phyloP scores from a whole-genome alignment of 805 yeast species.

The Peterozyma toletana region DNA sequence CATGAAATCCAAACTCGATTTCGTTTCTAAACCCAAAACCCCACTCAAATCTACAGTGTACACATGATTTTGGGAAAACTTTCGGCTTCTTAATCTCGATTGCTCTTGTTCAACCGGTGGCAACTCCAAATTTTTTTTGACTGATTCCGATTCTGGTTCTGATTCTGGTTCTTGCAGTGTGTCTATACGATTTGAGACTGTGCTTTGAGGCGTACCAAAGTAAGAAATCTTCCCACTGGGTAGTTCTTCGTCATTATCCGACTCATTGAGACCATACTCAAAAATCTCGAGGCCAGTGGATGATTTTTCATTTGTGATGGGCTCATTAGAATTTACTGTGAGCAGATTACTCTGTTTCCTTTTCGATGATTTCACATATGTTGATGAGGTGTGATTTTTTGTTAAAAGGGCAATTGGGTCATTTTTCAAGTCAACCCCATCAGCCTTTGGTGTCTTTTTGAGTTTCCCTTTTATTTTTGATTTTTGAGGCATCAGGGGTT shows the following conservation, averaged over 20 bases:
- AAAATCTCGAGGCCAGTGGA: no score
- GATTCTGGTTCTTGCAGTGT: neutral
- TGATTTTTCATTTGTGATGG: no score
- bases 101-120: neutral
- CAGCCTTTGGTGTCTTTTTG: no score
- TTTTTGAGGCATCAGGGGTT: no score
- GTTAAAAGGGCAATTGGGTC: no score
- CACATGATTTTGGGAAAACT: constrained; percentile 25
- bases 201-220: neutral
- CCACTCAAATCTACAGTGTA: constrained; percentile 26
- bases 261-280: neutral
- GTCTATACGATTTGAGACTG: neutral
- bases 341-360: constrained; percentile 1
- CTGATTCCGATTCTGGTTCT: neutral
- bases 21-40: constrained; percentile 22
- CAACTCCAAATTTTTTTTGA: neutral
- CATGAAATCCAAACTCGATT: constrained; percentile 18
- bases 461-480: no score
- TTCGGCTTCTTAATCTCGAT: constrained; percentile 20
- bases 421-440: no score
- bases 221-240: neutral
- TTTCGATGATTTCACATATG: no score
- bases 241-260: neutral
- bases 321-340: no score
- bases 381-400: no score